These are phyloP conservation scores for Nowakowskiella sp. DNA, from an alignment of 192 early-diverging fungal genomes.

Conservation along the genomic window DNA sequence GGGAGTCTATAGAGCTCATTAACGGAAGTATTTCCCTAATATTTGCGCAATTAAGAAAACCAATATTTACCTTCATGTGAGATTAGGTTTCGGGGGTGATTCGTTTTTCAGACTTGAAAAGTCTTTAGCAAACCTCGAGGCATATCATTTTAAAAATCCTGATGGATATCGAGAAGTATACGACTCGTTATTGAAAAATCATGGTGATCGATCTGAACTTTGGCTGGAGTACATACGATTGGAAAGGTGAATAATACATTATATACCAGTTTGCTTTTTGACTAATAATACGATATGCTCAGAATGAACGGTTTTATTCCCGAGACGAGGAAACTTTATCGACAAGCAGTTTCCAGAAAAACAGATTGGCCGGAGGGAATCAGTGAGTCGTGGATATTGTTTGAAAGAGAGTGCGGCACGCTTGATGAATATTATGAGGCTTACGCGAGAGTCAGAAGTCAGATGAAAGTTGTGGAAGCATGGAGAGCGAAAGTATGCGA, in stretches of 20 bases:
- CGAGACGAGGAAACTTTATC: too few species aligned
- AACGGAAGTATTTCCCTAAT: too few species aligned
- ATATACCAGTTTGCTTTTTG: too few species aligned
- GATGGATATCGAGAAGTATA: conserved; percentile 14
- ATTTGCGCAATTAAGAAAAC: too few species aligned
- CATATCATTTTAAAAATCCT: conserved; percentile 20
- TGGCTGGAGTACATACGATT: conserved; percentile 19
- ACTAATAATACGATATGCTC: too few species aligned
- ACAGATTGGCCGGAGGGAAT: conserved; percentile 26
- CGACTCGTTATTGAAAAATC: conserved; percentile 8
- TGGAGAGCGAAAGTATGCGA: conserved; percentile 5
- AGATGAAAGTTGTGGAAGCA: conserved; percentile 2
- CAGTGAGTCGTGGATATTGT: conserved; percentile 24
- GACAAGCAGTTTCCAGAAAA: conserved; percentile 5
- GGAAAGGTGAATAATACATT: conserved; percentile 26
- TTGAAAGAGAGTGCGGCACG: conserved; percentile 18
- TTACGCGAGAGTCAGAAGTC: conserved; percentile 1
- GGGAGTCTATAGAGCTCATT: too few species aligned
- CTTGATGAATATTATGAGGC: conserved; percentile 19
- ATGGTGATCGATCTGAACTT: conserved; percentile 3
- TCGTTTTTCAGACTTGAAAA: conserved; percentile 28
- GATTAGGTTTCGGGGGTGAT: conserved; percentile 13
- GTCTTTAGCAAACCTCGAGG: conserved; percentile 13
- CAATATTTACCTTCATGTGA: too few species aligned
- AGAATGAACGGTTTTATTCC: too few species aligned